Percentiles rank a stretch among this genome's conserved stretches.
These are phyloP conservation scores for Orobanche coerulescens DNA, from an alignment of 257 asterid species.

Conservation along the genomic window DNA sequence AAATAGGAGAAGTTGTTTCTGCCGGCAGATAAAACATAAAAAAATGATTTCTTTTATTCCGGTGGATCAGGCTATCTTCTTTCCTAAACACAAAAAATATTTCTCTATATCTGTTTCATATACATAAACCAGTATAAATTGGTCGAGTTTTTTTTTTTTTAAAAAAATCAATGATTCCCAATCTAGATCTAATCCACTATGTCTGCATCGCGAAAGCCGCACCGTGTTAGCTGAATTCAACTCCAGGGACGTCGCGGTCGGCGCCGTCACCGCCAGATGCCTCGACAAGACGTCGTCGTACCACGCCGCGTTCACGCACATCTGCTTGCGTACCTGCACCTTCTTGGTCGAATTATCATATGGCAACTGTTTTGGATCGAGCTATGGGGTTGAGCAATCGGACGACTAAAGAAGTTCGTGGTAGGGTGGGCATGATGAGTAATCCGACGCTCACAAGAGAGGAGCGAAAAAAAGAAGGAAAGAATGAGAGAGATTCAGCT, in stretches of 20 bases:
- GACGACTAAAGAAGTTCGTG: too few species aligned
- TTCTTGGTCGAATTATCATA: slow-evolving; percentile 72
- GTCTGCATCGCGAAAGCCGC: slow-evolving; percentile 69
- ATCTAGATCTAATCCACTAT: slow-evolving; percentile 54
- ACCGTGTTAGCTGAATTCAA: slow-evolving; percentile 75
- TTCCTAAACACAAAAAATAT: slow-evolving; percentile 23
- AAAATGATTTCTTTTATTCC: too few species aligned
- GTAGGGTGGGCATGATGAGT: too few species aligned
- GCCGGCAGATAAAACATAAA: too few species aligned
- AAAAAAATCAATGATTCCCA: slow-evolving; percentile 31
- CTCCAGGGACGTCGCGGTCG: slow-evolving; percentile 65
- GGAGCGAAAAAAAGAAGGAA: too few species aligned
- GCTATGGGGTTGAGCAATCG: too few species aligned
- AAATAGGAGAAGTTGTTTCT: slow-evolving; percentile 14
- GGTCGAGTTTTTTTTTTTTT: background rate
- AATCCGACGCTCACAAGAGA: too few species aligned
- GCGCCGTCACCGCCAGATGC: slow-evolving; percentile 60
- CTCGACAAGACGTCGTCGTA: slow-evolving; percentile 58
- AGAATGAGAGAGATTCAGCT: too few species aligned
- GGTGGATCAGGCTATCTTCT: slow-evolving; percentile 29
- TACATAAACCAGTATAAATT: background rate
- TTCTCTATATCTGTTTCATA: background rate
- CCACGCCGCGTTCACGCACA: slow-evolving; percentile 68
- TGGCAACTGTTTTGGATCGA: too few species aligned
- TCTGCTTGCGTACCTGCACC: slow-evolving; percentile 52